Evolutionary conservation across 805 yeast genomes (phyloP), one percentile per base, ranked within the genome.

Genomic region (Wickerhamomyces canadensis): DNA sequence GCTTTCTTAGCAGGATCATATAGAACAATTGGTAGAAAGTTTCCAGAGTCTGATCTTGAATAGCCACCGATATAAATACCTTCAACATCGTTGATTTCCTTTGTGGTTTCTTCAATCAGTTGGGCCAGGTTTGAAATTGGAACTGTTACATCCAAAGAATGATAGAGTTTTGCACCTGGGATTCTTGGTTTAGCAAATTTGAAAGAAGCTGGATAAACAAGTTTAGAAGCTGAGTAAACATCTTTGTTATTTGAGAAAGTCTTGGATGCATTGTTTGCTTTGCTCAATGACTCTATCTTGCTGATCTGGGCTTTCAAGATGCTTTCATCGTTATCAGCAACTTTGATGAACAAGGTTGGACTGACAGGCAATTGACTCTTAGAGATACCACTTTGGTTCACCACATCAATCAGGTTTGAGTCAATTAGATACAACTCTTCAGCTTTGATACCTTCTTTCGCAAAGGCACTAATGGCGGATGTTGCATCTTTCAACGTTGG

Each of bases 31-130:
- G 81, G 72, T 49, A 83, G 88, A 54, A 81, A 74, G 55, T 83
- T 83, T 21, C 91, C 91, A 53, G 82, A 89, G 27, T 88, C 89
- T 16, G 82, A 81, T 60, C 83, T 89, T 5, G 88, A 86, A 28
- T 82, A 76, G 19, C 80, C 72, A 4, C 84, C 75, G 36, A 76
- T 72, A 34, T 66, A 51, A 22, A 80, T 53, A 1, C 75, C 74
- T 19, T 74, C 70, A 19, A 73, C 68, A 3, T 55, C 51, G 38
- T 68, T 71, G 47, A 82, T 63, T 37, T 75, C 84, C 14, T 62
- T 60, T 55, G 80, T 76, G 6, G 85, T 74, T 29, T 69, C 75
- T 27, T 72, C 69, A 29, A 83, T 76, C 31, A 80, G 65, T 22
- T 66, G 62, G 6, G 88, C 77, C 33, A 83, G 65, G 37, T 64